Percentiles rank a stretch among this genome's conserved stretches.
phyloP scores from a whole-genome alignment of 2,329 filamentous ascomycete species.

The Aspergillus hiratsukae region DNA sequence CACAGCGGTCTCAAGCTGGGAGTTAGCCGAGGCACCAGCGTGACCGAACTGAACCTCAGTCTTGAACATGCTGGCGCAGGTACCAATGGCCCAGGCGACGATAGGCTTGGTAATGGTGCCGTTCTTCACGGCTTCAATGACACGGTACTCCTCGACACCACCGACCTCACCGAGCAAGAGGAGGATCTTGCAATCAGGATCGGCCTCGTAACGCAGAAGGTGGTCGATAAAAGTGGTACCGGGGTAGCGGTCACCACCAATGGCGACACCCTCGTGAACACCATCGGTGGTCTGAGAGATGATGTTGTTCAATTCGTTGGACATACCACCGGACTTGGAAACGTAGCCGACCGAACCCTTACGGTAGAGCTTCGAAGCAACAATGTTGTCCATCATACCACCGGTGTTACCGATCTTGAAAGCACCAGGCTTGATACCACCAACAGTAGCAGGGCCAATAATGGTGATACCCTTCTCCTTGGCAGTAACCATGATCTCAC shows the following conservation, averaged over 20 bases:
- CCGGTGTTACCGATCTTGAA: slow-evolving; percentile 99
- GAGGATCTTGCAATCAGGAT: slow-evolving; percentile 97
- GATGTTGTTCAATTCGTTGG: slow-evolving; percentile 99
- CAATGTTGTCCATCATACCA: slow-evolving; percentile 99
- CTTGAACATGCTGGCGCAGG: slow-evolving; percentile 99
- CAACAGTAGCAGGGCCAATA: slow-evolving; percentile 95
- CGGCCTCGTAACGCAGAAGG: slow-evolving; percentile 90
- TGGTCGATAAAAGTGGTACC: slow-evolving; percentile 99
- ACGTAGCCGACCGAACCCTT: slow-evolving; percentile 98
- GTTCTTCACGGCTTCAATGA: slow-evolving; percentile 94
- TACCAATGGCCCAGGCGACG: slow-evolving; percentile 98
- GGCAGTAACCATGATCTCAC: slow-evolving; percentile 94
- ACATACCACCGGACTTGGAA: slow-evolving; percentile 99
- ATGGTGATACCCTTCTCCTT: slow-evolving; percentile 99
- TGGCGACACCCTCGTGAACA: slow-evolving; percentile 98
- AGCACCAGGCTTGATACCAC: slow-evolving; percentile 97
- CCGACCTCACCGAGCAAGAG: slow-evolving; percentile 95
- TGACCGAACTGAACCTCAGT: slow-evolving; percentile 99
- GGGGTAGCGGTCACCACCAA: slow-evolving; percentile 97
- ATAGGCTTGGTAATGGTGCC: slow-evolving; percentile 97
- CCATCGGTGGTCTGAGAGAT: slow-evolving; percentile 93
- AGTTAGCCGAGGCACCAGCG: slow-evolving; percentile 98
- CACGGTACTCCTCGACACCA: slow-evolving; percentile 99
- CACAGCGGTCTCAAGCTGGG: slow-evolving; percentile 93
- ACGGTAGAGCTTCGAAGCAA: slow-evolving; percentile 99